Percentiles rank a stretch among this genome's conserved stretches.
phyloP scores from a whole-genome alignment of 2,329 filamentous ascomycete genomes.

The Botrytis aclada region DNA sequence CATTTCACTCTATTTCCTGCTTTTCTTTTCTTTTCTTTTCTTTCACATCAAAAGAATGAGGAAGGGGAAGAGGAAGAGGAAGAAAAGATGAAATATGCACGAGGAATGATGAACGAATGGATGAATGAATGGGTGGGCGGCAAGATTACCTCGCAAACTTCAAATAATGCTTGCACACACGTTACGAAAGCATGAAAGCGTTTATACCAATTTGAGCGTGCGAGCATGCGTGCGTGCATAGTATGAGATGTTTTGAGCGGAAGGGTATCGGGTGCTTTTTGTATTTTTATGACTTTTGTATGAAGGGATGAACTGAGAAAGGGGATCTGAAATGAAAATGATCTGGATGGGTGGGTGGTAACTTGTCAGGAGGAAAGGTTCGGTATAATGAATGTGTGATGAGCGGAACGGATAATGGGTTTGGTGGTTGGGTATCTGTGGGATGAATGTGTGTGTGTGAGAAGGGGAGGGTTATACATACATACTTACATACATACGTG shows the following conservation, averaged over 20 bases:
- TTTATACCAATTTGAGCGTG: neutral
- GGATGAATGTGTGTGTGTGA: neutral
- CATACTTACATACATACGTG: neutral
- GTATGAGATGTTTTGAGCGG: too few species aligned
- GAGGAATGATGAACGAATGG: neutral
- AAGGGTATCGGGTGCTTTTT: neutral
- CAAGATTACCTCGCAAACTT: neutral
- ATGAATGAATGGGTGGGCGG: neutral
- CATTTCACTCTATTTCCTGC: neutral
- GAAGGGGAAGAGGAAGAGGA: neutral
- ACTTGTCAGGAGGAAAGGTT: neutral
- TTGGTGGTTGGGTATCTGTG: neutral
- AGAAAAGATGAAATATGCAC: neutral
- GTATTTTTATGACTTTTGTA: neutral
- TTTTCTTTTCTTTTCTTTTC: neutral
- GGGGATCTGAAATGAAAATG: neutral
- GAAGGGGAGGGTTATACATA: neutral
- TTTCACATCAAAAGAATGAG: neutral
- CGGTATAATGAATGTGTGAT: conserved; percentile 2
- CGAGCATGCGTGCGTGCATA: neutral
- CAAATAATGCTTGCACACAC: neutral
- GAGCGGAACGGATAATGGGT: neutral
- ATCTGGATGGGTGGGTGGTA: neutral
- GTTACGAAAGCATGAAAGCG: neutral
- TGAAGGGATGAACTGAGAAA: neutral